These are phyloP conservation scores for Nicotiana knightiana DNA, from an alignment of 257 asterid genomes.

Conservation along the genomic window DNA sequence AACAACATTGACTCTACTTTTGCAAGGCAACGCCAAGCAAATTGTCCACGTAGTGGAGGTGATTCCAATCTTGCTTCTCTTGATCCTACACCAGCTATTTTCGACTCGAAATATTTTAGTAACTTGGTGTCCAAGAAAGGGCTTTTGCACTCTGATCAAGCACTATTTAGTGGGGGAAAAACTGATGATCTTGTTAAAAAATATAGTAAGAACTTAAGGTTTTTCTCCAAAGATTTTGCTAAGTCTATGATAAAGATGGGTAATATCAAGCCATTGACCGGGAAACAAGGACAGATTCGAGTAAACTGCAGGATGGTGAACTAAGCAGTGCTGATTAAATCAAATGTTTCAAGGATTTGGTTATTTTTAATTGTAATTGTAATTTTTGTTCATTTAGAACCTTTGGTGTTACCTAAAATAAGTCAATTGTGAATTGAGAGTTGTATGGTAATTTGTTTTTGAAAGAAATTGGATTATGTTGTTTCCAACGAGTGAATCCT, in stretches of 20 bases:
- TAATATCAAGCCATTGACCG: conserved; percentile 39
- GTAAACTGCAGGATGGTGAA: neutral
- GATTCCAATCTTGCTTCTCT: conserved; percentile 33
- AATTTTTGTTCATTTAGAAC: neutral
- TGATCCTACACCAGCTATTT: conserved; percentile 20
- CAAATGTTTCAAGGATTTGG: neutral
- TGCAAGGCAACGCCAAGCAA: conserved; percentile 14
- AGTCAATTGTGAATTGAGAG: neutral
- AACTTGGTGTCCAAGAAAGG: conserved; percentile 28
- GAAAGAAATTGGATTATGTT: neutral
- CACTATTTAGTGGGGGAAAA: conserved; percentile 23
- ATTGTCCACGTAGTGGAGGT: conserved; percentile 31
- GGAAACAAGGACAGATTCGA: neutral
- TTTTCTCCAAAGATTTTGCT: conserved; percentile 34
- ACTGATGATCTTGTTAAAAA: conserved; percentile 24
- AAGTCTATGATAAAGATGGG: conserved; percentile 48
- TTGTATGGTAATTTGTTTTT: neutral
- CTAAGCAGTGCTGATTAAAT: too few relatives aligned
- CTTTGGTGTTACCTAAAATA: neutral
- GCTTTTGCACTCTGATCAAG: conserved; percentile 46
- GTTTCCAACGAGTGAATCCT: too few relatives aligned
- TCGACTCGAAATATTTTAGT: conserved; percentile 26
- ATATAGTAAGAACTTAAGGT: neutral
- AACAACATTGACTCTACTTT: conserved; percentile 34
- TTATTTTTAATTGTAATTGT: neutral